These are phyloP conservation scores for Xylaria sp. DNA, from an alignment of 2,329 filamentous ascomycete genomes.

Conservation along the genomic window DNA sequence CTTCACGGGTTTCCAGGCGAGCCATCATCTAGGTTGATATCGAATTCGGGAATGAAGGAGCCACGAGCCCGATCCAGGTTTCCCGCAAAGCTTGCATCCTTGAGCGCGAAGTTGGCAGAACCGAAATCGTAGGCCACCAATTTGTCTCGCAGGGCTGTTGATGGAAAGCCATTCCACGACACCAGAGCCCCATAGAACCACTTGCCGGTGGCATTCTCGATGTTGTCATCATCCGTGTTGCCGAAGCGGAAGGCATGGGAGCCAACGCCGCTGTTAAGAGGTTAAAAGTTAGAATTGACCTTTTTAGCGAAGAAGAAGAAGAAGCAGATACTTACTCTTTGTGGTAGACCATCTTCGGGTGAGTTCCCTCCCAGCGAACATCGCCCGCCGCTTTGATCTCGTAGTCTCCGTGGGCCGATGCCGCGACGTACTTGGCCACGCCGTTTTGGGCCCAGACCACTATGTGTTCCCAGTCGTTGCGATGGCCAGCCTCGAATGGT, in stretches of 20 bases:
- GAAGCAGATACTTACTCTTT: slow-evolving; percentile 40
- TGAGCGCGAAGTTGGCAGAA: slow-evolving; percentile 43
- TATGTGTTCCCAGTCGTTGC: slow-evolving; percentile 53
- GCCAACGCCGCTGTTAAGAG: slow-evolving; percentile 31
- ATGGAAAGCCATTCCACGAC: slow-evolving; percentile 47
- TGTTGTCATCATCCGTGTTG: slow-evolving; percentile 44
- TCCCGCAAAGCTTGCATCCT: slow-evolving; percentile 41
- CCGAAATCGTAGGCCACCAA: slow-evolving; percentile 46
- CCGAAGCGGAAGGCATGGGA: slow-evolving; percentile 49
- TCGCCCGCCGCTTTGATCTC: slow-evolving; percentile 42
- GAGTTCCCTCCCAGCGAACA: slow-evolving; percentile 47
- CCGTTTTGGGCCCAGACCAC: slow-evolving; percentile 46
- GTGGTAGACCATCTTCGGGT: slow-evolving; percentile 49
- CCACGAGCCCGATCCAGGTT: slow-evolving; percentile 42
- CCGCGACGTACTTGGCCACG: slow-evolving; percentile 43
- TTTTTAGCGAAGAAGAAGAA: too few species aligned
- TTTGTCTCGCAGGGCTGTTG: slow-evolving; percentile 42
- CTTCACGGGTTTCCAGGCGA: slow-evolving; percentile 44
- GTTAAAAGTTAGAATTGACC: not conserved
- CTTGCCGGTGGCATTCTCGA: slow-evolving; percentile 46
- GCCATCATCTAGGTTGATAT: slow-evolving; percentile 58
- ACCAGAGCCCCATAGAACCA: slow-evolving; percentile 48
- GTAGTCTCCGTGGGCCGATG: slow-evolving; percentile 48
- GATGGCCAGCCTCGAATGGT: slow-evolving; percentile 51
- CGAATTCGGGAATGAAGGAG: slow-evolving; percentile 68